phyloP scores from a whole-genome alignment of 2,329 filamentous ascomycete genomes.

The Calonectria ilicicola region DNA sequence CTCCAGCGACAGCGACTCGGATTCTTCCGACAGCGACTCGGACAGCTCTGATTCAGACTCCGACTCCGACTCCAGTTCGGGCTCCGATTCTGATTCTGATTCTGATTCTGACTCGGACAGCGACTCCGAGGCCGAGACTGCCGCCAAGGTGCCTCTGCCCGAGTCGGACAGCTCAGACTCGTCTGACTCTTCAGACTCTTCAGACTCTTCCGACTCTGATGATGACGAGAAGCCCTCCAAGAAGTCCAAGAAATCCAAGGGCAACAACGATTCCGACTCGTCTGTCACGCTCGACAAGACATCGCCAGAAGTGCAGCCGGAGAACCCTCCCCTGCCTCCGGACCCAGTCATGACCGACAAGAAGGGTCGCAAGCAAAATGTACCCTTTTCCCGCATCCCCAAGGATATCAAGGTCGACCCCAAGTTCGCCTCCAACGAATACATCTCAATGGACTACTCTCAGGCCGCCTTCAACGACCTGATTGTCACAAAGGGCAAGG shows the following conservation, averaged over 20 bases:
- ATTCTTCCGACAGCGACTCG: conserved; percentile 36
- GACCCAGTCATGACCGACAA: conserved; percentile 52
- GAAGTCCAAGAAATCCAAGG: conserved; percentile 28
- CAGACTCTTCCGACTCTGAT: conserved; percentile 48
- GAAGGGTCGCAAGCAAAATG: conserved; percentile 63
- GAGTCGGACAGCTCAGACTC: conserved; percentile 53
- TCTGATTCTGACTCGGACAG: conserved; percentile 55
- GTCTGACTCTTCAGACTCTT: conserved; percentile 48
- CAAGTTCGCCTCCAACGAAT: conserved; percentile 81
- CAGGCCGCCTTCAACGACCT: conserved; percentile 89
- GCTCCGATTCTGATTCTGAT: conserved; percentile 48
- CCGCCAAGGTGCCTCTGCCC: conserved; percentile 56
- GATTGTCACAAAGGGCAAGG: conserved; percentile 92
- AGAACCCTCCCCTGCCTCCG: conserved; percentile 65
- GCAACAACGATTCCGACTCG: conserved; percentile 51
- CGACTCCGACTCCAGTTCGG: conserved; percentile 44
- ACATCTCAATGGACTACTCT: conserved; percentile 87
- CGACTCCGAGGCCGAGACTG: conserved; percentile 51
- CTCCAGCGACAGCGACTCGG: conserved; percentile 45
- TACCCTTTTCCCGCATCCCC: conserved; percentile 83
- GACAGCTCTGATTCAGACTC: conserved; percentile 40
- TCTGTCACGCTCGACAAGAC: conserved; percentile 64
- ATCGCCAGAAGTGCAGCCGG: conserved; percentile 53
- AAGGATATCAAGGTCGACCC: conserved; percentile 76
- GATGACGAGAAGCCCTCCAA: conserved; percentile 41